Base-by-base conservation (phyloP, 2,329 filamentous ascomycete species). In the Penicillium hordei region DNA sequence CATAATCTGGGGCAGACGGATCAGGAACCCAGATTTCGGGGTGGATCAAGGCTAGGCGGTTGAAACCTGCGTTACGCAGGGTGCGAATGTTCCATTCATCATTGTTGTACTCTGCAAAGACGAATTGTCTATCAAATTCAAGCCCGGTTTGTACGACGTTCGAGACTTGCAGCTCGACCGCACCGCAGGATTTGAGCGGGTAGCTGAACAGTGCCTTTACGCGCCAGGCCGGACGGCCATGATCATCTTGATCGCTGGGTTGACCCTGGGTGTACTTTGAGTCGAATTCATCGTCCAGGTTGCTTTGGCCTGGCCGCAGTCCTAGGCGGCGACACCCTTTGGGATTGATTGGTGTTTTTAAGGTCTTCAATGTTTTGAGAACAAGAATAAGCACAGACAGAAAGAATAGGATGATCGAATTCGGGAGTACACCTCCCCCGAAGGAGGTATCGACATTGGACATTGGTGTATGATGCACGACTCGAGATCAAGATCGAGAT, bases 51-150 rank as follows among this genome's bases (percentile, higher is more conserved):
- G 90, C 87, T 51, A 97, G 81, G 42, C 82, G 82, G 1, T 91
- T 86, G 55, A 71, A 74, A 25, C 70, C 69, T 33, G 72, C 68
- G 55, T 80, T 77, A 3, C 81, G 75, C 25, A 78, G 64, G 1
- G 77, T 77, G 19, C 78, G 76, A 33, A 69, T 71, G 21, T 66
- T 72, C 76, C 76, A 78, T 48, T 55, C 52, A 8, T 72, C 72
- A 5, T 74, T 74, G 36, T 78, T 71, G 40, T 80, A 72, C 72
- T 93, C 88, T 1, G 89, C 91, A 70, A 97, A 90, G 48, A 86
- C 88, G 78, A 92, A 96, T 65, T 93, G 84, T 6, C 91, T 85
- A 75, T 97, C 92, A 73, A 89, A 89, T 70, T 88, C 83, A 56
- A 96, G 80, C 2, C 92, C 91, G 2, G 84, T 85, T 6, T 84